phyloP scores from a whole-genome alignment of 148 eudicot species.

The Persicaria tinctoria region DNA sequence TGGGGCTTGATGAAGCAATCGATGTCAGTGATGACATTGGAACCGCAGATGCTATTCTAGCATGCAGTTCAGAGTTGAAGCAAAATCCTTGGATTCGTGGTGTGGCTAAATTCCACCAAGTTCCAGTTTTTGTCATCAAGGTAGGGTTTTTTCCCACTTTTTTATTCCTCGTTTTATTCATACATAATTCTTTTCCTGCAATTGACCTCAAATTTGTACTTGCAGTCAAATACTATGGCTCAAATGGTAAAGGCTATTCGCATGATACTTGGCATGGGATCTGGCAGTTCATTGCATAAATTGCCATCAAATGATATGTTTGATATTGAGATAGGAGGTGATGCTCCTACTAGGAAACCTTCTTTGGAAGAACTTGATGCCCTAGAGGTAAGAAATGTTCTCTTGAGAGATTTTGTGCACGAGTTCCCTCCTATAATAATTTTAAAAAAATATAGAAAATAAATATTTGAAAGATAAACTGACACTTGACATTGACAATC shows the following conservation, averaged over 20 bases:
- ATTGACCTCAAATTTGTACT: neutral
- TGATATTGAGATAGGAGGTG: slow-evolving; percentile 77
- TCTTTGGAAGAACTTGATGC: slow-evolving; percentile 97
- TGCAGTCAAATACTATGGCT: slow-evolving; percentile 93
- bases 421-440: neutral
- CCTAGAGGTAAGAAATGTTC: slow-evolving; percentile 57
- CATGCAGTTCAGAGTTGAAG: slow-evolving; percentile 69
- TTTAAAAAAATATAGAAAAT: neutral
- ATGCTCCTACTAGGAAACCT: slow-evolving; percentile 75
- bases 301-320: slow-evolving; percentile 29
- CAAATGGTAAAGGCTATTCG: slow-evolving; percentile 95
- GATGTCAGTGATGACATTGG: slow-evolving; percentile 76
- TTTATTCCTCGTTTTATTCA: neutral
- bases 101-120: slow-evolving; percentile 83
- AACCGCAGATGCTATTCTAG: slow-evolving; percentile 74
- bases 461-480: neutral
- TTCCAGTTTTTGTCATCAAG: slow-evolving; percentile 92
- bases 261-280: slow-evolving; percentile 73
- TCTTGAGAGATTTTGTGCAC: neutral
- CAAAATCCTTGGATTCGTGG: slow-evolving; percentile 94
- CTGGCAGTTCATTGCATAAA: slow-evolving; percentile 34
- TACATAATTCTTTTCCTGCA: neutral
- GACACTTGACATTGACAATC: too few species aligned
- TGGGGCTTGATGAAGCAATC: slow-evolving; percentile 75
- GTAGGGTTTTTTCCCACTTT: slow-evolving; percentile 22